Percentiles rank a stretch among this genome's conserved stretches.
Conservation (phyloP, 139 green algal species). For the Ettlia oleoabundans region DNA sequence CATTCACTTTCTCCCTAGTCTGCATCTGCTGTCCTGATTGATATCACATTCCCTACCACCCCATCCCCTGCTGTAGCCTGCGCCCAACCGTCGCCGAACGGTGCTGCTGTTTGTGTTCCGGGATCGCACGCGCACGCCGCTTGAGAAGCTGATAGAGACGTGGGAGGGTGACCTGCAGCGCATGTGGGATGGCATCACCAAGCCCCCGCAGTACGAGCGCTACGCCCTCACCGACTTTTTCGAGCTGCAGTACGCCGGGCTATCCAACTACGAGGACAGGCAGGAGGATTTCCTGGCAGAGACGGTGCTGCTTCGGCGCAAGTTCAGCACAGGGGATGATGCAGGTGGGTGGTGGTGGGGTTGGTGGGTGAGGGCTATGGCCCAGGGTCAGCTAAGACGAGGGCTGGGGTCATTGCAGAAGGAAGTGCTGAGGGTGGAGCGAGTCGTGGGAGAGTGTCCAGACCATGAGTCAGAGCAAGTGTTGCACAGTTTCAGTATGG, state of each 20-base stretch:
- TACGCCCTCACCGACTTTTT: conserved; percentile 90
- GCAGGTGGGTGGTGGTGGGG: not conserved
- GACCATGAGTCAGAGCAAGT: too few relatives aligned
- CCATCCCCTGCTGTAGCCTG: conserved; percentile 46
- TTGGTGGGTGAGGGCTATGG: too few relatives aligned
- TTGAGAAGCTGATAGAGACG: conserved; percentile 68
- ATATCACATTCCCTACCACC: not conserved
- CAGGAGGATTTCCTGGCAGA: conserved; percentile 92
- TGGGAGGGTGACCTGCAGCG: conserved; percentile 71
- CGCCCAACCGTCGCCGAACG: conserved; percentile 62
- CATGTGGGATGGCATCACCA: conserved; percentile 93
- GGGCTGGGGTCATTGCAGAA: too few relatives aligned
- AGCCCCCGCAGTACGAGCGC: conserved; percentile 81
- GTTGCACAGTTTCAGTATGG: too few relatives aligned
- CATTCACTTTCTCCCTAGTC: too few relatives aligned
- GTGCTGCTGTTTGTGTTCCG: conserved; percentile 98
- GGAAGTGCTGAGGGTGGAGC: too few relatives aligned
- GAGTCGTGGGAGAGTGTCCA: too few relatives aligned
- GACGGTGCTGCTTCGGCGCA: conserved; percentile 65
- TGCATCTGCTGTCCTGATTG: too few relatives aligned
- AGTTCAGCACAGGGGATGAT: conserved; percentile 58
- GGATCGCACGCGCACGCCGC: conserved; percentile 90
- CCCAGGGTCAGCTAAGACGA: too few relatives aligned
- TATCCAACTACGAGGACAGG: conserved; percentile 95
- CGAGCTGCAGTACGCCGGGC: conserved; percentile 71